phyloP scores from a whole-genome alignment of 1,284 basidiomycete genomes.

The Irpex sp. region DNA sequence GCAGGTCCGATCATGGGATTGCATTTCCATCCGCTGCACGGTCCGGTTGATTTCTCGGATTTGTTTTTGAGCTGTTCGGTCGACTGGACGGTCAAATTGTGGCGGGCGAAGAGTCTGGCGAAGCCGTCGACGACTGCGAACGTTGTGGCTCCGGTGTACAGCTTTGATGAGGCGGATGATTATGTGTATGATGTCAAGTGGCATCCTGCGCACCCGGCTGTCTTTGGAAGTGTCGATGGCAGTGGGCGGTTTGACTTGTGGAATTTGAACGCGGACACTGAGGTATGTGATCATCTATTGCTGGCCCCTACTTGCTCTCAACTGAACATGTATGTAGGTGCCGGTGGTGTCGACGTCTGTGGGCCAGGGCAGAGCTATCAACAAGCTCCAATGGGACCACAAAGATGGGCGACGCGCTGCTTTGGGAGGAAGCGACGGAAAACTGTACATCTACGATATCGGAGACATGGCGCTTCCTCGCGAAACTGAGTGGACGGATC shows the following conservation, averaged over 20 bases:
- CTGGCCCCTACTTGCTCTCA: neutral
- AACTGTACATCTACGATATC: conserved; percentile 91
- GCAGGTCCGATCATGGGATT: conserved; percentile 91
- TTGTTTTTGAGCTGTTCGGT: conserved; percentile 89
- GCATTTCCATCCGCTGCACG: conserved; percentile 89
- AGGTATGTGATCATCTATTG: conserved; percentile 47
- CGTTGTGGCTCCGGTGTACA: conserved; percentile 72
- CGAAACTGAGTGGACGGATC: conserved; percentile 86
- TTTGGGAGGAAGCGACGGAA: conserved; percentile 89
- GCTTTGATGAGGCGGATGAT: conserved; percentile 95
- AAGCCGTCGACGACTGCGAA: conserved; percentile 57
- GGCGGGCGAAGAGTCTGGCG: conserved; percentile 74
- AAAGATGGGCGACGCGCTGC: conserved; percentile 84
- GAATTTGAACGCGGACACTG: conserved; percentile 93
- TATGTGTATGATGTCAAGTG: conserved; percentile 99
- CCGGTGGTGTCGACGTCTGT: conserved; percentile 76
- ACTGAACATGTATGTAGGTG: conserved; percentile 45
- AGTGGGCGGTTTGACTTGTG: conserved; percentile 94
- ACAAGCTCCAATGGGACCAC: conserved; percentile 93
- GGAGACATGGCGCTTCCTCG: conserved; percentile 84
- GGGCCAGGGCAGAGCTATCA: conserved; percentile 77
- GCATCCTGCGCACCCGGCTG: conserved; percentile 92
- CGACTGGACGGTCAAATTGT: conserved; percentile 96
- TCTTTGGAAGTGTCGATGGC: conserved; percentile 94
- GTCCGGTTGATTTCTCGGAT: conserved; percentile 93